A percentile compares a stretch with the other conserved stretches of the same genome.
These are phyloP conservation scores for Thinopyrum elongatum DNA, from an alignment of 176 grass and related monocot species.

Conservation along the genomic window DNA sequence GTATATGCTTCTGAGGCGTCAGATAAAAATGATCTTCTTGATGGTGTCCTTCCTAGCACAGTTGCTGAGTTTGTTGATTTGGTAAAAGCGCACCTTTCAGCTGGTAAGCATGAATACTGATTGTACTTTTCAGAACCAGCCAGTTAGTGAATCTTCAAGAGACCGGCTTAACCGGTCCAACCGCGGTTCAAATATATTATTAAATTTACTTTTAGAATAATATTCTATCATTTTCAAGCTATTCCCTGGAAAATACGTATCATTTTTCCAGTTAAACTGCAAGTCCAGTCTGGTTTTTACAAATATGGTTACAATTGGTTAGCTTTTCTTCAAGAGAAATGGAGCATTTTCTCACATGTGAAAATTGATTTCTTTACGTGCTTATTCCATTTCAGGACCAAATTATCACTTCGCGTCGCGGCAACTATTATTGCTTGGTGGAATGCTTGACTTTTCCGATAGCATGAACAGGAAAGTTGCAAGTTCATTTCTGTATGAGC, in stretches of 20 bases:
- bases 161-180: neutral
- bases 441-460: constrained; percentile 95
- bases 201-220: neutral
- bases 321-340: neutral
- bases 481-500: constrained; percentile 68
- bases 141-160: neutral
- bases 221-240: neutral
- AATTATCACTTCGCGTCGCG: constrained; percentile 75
- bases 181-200: neutral
- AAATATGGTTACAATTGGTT: neutral
- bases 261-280: neutral
- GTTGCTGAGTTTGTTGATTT: constrained; percentile 75
- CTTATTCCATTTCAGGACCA: constrained; percentile 54
- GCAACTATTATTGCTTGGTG: constrained; percentile 83
- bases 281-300: neutral
- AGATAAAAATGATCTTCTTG: constrained; percentile 89
- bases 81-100: constrained; percentile 93
- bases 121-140: neutral
- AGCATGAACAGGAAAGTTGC: constrained; percentile 71
- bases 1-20: constrained; percentile 98
- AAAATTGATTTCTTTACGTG: constrained; percentile 5
- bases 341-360: neutral
- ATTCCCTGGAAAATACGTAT: neutral
- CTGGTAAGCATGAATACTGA: constrained; percentile 53
- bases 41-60: constrained; percentile 76